These are phyloP conservation scores for Coelastrella sp. DNA, from an alignment of 139 green algal genomes.

Conservation along the genomic window DNA sequence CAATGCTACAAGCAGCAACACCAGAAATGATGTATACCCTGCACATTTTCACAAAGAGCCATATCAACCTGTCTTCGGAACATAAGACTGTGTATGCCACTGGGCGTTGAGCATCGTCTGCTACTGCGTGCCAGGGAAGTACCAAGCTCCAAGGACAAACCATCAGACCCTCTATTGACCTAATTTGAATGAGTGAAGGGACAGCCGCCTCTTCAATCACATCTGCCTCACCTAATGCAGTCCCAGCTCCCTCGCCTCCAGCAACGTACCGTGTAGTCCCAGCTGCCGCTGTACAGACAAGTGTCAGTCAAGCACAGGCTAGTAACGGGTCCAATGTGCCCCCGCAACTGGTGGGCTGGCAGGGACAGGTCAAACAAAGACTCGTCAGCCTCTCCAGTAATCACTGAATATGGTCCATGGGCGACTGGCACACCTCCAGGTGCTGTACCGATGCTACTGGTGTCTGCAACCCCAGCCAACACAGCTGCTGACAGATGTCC, in stretches of 20 bases:
- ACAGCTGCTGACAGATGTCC: neutral
- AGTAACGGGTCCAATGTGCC: conserved; percentile 75
- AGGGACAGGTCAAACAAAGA: conserved; percentile 63
- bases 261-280: conserved; percentile 63
- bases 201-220: too few species aligned
- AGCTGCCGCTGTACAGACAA: conserved; percentile 53
- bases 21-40: too few species aligned
- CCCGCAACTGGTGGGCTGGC: conserved; percentile 50
- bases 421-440: neutral
- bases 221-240: conserved; percentile 14
- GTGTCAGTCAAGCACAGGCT: conserved; percentile 58
- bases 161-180: too few species aligned
- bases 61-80: too few species aligned
- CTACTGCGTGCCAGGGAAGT: too few species aligned
- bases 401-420: neutral
- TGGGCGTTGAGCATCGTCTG: too few species aligned
- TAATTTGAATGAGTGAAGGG: too few species aligned
- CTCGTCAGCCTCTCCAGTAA: conserved; percentile 33
- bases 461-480: neutral
- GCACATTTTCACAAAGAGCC: too few species aligned
- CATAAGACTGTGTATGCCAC: too few species aligned
- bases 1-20: too few species aligned
- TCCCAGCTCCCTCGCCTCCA: conserved; percentile 53
- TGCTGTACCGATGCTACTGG: neutral
- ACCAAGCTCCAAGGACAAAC: too few species aligned